phyloP scores from a whole-genome alignment of 2,329 filamentous ascomycete species.

The Paraconiothyrium sp. region DNA sequence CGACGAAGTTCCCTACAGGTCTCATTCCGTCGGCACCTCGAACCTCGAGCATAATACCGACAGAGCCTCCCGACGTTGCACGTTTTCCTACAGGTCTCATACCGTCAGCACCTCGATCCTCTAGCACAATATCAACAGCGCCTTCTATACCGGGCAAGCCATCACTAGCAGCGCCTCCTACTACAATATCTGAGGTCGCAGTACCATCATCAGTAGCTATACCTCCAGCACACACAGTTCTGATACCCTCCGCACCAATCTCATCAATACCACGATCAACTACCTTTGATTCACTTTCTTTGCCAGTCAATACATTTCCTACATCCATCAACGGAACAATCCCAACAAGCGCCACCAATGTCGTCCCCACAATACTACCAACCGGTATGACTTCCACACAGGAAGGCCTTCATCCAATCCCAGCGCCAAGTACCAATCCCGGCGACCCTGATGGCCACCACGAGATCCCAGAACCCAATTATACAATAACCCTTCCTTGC shows the following conservation, averaged over 20 bases:
- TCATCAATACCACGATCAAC: constrained; percentile 9
- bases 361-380: constrained; percentile 2
- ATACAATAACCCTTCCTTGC: constrained; percentile 37
- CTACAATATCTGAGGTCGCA: not conserved
- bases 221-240: constrained; percentile 10
- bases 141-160: constrained; percentile 5
- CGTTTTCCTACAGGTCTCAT: constrained; percentile 15
- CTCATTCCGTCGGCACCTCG: constrained; percentile 17
- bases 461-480: constrained; percentile 43
- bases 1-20: not conserved
- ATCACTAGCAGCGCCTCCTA: constrained; percentile 1
- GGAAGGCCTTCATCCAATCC: constrained; percentile 36
- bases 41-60: not conserved
- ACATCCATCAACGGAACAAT: not conserved
- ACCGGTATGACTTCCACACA: constrained; percentile 34
- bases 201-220: constrained; percentile 1
- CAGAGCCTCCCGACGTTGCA: not conserved
- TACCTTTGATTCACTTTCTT: not conserved
- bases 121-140: constrained; percentile 20
- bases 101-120: constrained; percentile 18
- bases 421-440: constrained; percentile 30
- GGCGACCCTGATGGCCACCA: constrained; percentile 43
- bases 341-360: constrained; percentile 20
- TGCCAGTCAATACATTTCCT: not conserved
- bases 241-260: constrained; percentile 22